These are phyloP conservation scores for Moesziomyces aphidis DNA, from an alignment of 1,284 basidiomycete genomes.

Conservation along the genomic window DNA sequence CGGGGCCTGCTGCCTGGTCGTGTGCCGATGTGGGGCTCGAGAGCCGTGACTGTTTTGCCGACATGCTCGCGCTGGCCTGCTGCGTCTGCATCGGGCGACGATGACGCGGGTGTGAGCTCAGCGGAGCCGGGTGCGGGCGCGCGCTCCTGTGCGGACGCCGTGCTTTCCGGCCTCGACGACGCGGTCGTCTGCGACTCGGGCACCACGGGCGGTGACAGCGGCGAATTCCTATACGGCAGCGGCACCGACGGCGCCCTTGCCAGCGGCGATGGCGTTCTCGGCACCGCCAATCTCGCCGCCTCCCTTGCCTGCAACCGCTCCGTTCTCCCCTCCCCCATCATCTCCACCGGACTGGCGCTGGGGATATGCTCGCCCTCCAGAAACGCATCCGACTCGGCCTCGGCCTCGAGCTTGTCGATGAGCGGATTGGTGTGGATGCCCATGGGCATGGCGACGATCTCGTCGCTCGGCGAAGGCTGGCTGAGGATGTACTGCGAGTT, in stretches of 20 bases:
- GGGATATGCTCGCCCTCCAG: constrained; percentile 25
- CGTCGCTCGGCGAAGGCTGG: constrained; percentile 9
- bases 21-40: too few species aligned
- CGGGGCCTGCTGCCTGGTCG: constrained; percentile 1
- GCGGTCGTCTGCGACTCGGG: constrained; percentile 5
- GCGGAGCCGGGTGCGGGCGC: neutral
- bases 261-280: constrained; percentile 18
- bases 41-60: neutral
- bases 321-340: neutral
- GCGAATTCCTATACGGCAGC: constrained; percentile 31
- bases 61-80: neutral
- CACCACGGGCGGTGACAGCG: constrained; percentile 1
- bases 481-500: constrained; percentile 32
- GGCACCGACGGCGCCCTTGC: constrained; percentile 14
- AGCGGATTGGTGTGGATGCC: constrained; percentile 26
- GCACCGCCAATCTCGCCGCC: neutral
- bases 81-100: constrained; percentile 9
- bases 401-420: constrained; percentile 35
- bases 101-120: constrained; percentile 11
- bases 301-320: neutral
- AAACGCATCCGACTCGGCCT: constrained; percentile 26
- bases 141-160: constrained; percentile 2
- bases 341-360: neutral
- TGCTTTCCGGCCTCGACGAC: constrained; percentile 16
- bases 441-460: constrained; percentile 36